Conservation (phyloP, 306 rosid species). For the Vachellia pachyceras region DNA sequence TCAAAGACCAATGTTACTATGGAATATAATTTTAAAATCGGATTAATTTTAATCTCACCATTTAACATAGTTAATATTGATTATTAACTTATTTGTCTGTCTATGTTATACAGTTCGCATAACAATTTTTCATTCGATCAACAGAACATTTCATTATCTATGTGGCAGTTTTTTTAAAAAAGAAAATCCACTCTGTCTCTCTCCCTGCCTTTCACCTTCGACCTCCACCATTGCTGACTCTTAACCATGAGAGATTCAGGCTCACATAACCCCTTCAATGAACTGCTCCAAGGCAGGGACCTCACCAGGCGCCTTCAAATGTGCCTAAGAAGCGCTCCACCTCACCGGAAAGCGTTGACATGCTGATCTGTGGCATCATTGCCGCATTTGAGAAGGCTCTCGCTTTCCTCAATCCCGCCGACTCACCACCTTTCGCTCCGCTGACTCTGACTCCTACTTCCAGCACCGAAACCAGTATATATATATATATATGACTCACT, state of each 20-base stretch:
- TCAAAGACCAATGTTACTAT: no score
- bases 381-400: slow-evolving; percentile 54
- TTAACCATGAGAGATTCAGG: slow-evolving; percentile 52
- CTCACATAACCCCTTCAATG: slow-evolving; percentile 48
- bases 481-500: neutral
- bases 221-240: no score
- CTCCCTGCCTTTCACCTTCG: neutral
- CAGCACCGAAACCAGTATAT: slow-evolving; percentile 24
- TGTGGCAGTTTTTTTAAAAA: no score
- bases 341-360: slow-evolving; percentile 53
- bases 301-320: slow-evolving; percentile 65
- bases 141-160: no score
- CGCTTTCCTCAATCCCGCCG: slow-evolving; percentile 39
- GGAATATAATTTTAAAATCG: no score
- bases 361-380: slow-evolving; percentile 58
- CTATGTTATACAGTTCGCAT: no score
- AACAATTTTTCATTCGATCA: no score
- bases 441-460: slow-evolving; percentile 48
- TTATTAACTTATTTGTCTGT: no score
- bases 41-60: no score
- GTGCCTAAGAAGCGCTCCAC: slow-evolving; percentile 57
- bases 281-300: slow-evolving; percentile 73
- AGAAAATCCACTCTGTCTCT: neutral
- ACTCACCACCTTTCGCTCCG: slow-evolving; percentile 63
- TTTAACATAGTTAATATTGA: no score